phyloP scores from a whole-genome alignment of 2,329 filamentous ascomycete species.

The Mycogone perniciosa region DNA sequence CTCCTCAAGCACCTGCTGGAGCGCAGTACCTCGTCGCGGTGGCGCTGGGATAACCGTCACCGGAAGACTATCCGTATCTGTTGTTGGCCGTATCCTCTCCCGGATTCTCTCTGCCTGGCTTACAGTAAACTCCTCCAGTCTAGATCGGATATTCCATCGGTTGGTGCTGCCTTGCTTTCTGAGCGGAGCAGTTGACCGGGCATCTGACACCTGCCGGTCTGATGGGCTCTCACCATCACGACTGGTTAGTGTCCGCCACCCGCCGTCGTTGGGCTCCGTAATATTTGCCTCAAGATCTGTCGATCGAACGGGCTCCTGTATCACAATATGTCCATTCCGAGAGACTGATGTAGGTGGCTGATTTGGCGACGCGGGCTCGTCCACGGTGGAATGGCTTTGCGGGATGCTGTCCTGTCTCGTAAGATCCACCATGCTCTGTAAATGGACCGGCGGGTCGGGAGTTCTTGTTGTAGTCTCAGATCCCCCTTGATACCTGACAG shows the following conservation, averaged over 20 bases:
- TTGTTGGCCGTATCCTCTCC: slow-evolving; percentile 48
- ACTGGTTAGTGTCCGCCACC: slow-evolving; percentile 22
- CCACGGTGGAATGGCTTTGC: slow-evolving; percentile 19
- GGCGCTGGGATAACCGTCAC: slow-evolving; percentile 58
- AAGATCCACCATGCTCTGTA: slow-evolving; percentile 24
- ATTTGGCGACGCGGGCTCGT: slow-evolving; percentile 21
- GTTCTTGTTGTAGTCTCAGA: slow-evolving; percentile 45
- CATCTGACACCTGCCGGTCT: neutral
- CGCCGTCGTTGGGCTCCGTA: slow-evolving; percentile 19
- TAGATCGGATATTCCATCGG: slow-evolving; percentile 51
- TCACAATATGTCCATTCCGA: slow-evolving; percentile 19
- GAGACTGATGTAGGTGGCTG: slow-evolving; percentile 13
- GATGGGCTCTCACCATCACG: neutral
- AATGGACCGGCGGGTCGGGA: slow-evolving; percentile 31
- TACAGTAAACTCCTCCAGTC: slow-evolving; percentile 56
- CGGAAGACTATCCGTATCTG: slow-evolving; percentile 50
- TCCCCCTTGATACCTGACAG: slow-evolving; percentile 53
- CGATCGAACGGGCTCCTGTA: slow-evolving; percentile 11
- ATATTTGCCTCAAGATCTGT: slow-evolving; percentile 25
- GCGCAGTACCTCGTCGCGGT: slow-evolving; percentile 48
- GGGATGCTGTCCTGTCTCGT: slow-evolving; percentile 31
- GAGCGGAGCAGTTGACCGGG: slow-evolving; percentile 2
- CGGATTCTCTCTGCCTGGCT: slow-evolving; percentile 54
- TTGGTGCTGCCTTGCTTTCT: slow-evolving; percentile 18
- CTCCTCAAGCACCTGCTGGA: slow-evolving; percentile 52